These are phyloP conservation scores for Diaporthe amygdali DNA, from an alignment of 2,329 filamentous ascomycete species.

Conservation along the genomic window DNA sequence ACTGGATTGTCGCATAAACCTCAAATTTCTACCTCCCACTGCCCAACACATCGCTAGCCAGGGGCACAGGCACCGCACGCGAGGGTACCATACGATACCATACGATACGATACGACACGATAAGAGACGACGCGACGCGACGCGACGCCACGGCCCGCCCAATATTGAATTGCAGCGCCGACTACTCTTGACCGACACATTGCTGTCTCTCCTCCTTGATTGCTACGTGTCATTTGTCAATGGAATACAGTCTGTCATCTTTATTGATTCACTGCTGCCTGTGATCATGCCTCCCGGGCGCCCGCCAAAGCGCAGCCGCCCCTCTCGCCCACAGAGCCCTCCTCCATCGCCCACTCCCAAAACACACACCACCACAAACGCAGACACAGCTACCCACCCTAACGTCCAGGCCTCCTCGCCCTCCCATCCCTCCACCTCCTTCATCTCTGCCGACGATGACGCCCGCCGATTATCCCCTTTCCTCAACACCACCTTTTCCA, in stretches of 20 bases:
- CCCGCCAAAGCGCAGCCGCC: slow-evolving; percentile 14
- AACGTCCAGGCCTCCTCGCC: slow-evolving; percentile 2
- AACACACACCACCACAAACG: background rate
- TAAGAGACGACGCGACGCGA: background rate
- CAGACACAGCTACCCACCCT: background rate
- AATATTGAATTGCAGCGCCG: too few species aligned
- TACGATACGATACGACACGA: background rate
- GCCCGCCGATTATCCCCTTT: slow-evolving; percentile 45
- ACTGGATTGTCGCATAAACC: background rate
- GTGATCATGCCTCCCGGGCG: slow-evolving; percentile 8
- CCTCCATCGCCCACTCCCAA: background rate
- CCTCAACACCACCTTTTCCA: slow-evolving; percentile 65
- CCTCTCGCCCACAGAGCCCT: background rate
- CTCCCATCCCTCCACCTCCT: slow-evolving; percentile 8
- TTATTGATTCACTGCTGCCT: background rate
- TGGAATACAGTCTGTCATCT: too few species aligned
- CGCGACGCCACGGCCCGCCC: too few species aligned
- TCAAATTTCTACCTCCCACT: background rate
- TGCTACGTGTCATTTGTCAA: too few species aligned
- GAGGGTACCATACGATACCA: background rate
- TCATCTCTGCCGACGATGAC: slow-evolving; percentile 21
- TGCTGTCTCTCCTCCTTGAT: too few species aligned
- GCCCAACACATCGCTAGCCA: background rate
- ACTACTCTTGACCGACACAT: too few species aligned
- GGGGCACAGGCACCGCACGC: background rate